Evolutionary conservation across 2,329 filamentous ascomycete genomes (phyloP), one percentile per base, ranked within the genome.

Genomic region (Ophiostoma quercus): DNA sequence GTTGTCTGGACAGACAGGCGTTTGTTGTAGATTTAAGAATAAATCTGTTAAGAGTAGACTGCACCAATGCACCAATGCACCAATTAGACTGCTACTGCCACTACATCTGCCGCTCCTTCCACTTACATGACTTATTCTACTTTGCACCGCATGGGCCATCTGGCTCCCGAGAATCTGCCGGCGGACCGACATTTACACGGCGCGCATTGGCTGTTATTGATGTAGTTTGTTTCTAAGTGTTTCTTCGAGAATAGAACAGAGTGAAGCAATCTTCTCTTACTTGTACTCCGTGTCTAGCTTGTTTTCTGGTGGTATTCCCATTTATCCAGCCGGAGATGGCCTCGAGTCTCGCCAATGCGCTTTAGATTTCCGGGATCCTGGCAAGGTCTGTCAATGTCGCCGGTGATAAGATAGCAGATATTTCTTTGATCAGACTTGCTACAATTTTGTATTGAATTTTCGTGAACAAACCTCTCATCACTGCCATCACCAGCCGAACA

Each of bases 401-500:
- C 19, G n/a, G 16, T 51, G 14, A 19, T 16, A 51, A 16, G n/a
- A 41, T 41, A 14, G 2, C 39, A 41, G 1, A 12, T 12, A 6
- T 2, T 41, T 41, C 39, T 25, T 12, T 25, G 3, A 4, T 57
- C 51, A 11, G 22, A 57, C 16, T 25, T 22, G 22, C n/a, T 25
- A n/a, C 22, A 7, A 22, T 2, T 57, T 25, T 57, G 16, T 25
- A 57, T 57, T 25, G 2, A 5, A 57, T 57, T 12, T 12, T 25
- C 51, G 3, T 22, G 3, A 57, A 57, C 12, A 11, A 25, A 25
- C 8, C 9, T 4, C 51, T 22, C 54, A 32, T 37, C 37, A 51
- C 9, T 4, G 22, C 11, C 54, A 32, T 37, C 37, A 51, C 34
- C 66, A 43, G 65, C 68, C 70, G 70, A 71, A 62, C 57, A 66